These are phyloP conservation scores for Candolleomyces efflorescens DNA, from an alignment of 768 basidiomycete species.

Conservation along the genomic window DNA sequence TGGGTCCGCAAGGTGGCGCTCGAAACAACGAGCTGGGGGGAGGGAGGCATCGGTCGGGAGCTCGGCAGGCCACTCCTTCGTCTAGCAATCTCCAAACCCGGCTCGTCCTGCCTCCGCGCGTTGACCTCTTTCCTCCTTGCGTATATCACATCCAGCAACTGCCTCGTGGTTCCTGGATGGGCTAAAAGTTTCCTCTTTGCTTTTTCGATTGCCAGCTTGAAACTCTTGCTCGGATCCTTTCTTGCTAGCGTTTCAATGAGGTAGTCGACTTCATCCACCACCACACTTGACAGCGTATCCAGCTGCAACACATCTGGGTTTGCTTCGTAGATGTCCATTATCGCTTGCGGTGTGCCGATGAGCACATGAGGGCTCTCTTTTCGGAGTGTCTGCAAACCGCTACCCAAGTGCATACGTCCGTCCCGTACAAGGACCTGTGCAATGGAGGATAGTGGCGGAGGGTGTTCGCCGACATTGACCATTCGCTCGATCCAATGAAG, in stretches of 20 bases:
- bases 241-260: constrained; percentile 52
- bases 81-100: constrained; percentile 8
- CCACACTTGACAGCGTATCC: constrained; percentile 44
- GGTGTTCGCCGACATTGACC: constrained; percentile 25
- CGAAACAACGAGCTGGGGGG: constrained; percentile 61
- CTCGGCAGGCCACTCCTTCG: constrained; percentile 12
- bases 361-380: constrained; percentile 58
- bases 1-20: constrained; percentile 67
- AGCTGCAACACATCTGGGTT: constrained; percentile 38
- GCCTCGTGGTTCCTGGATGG: constrained; percentile 58
- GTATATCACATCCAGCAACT: constrained; percentile 58
- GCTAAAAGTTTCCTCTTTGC: constrained; percentile 37
- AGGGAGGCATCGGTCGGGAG: constrained; percentile 13
- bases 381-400: constrained; percentile 34
- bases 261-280: constrained; percentile 77
- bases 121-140: constrained; percentile 26
- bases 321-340: constrained; percentile 49
- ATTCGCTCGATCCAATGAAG: constrained; percentile 61
- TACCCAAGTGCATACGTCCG: constrained; percentile 32
- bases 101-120: constrained; percentile 20
- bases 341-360: constrained; percentile 67
- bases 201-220: constrained; percentile 29
- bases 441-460: constrained; percentile 36
- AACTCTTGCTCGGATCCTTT: constrained; percentile 35
- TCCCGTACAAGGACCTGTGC: constrained; percentile 64